Evolutionary conservation across 2,329 filamentous ascomycete species (phyloP).

Genomic region (Blumeriella jaapii): DNA sequence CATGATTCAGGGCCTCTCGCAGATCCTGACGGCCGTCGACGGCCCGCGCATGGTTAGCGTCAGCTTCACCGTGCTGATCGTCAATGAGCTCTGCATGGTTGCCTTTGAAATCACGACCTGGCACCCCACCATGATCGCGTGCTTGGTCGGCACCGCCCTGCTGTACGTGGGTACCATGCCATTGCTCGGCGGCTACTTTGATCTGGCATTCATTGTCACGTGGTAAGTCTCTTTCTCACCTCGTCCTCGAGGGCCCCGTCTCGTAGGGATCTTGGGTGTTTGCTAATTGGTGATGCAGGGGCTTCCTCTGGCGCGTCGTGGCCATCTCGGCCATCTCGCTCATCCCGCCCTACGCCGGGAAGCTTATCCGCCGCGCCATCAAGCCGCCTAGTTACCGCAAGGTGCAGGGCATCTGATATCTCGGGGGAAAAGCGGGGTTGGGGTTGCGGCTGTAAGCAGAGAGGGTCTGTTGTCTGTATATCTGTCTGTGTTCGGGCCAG

Average conservation of each 20-base stretch:
- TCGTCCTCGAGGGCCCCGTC: neutral
- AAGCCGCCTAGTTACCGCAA: slow-evolving; percentile 93
- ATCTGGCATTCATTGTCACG: slow-evolving; percentile 66
- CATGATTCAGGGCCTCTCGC: slow-evolving; percentile 88
- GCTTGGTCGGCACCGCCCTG: slow-evolving; percentile 69
- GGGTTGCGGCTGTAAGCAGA: neutral
- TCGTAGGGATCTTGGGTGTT: neutral
- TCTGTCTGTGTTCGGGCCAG: too few relatives aligned
- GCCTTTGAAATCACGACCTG: slow-evolving; percentile 93
- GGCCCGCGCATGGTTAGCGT: slow-evolving; percentile 72
- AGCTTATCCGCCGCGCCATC: slow-evolving; percentile 73
- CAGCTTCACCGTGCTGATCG: slow-evolving; percentile 78
- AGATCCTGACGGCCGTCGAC: slow-evolving; percentile 73
- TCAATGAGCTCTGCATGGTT: slow-evolving; percentile 97
- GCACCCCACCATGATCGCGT: slow-evolving; percentile 85
- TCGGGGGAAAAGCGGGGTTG: neutral
- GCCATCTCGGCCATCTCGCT: slow-evolving; percentile 72
- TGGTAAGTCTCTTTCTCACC: slow-evolving; percentile 34
- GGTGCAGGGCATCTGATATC: slow-evolving; percentile 51
- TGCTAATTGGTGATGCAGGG: slow-evolving; percentile 45
- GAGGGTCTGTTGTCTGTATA: too few relatives aligned
- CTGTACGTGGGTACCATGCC: slow-evolving; percentile 76
- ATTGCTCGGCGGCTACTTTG: slow-evolving; percentile 82
- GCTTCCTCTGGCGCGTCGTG: slow-evolving; percentile 78
- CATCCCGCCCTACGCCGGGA: slow-evolving; percentile 77